Conservation (phyloP, 2,329 filamentous ascomycete species). For the Alternaria dauci region DNA sequence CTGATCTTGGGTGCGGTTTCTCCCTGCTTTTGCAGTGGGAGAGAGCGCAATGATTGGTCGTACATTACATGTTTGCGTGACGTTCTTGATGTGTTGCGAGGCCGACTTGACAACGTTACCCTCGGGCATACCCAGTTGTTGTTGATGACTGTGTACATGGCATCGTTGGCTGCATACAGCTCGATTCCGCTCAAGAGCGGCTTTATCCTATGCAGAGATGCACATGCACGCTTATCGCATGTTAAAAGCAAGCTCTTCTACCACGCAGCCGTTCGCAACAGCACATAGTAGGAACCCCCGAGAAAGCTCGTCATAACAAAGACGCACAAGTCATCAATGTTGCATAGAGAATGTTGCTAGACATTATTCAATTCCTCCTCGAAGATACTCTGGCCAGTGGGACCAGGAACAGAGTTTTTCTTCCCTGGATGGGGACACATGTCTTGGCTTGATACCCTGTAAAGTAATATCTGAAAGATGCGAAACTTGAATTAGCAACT, state of each 20-base stretch:
- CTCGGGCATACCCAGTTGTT: neutral
- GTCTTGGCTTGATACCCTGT: neutral
- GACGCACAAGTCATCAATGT: neutral
- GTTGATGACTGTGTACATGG: neutral
- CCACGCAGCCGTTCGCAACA: neutral
- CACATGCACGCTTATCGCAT: neutral
- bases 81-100: too few species aligned
- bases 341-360: neutral
- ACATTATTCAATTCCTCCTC: neutral
- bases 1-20: conserved; percentile 68
- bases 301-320: too few species aligned
- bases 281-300: neutral
- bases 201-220: neutral
- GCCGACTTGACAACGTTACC: neutral
- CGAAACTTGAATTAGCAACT: neutral
- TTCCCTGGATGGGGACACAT: neutral
- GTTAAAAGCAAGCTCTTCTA: neutral
- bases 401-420: neutral
- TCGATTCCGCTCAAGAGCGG: neutral
- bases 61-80: conserved; percentile 51
- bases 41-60: conserved; percentile 68
- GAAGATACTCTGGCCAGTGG: neutral
- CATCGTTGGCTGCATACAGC: neutral
- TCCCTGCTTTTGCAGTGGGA: conserved; percentile 58
- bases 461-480: neutral